Evolutionary conservation across 768 basidiomycete genomes (phyloP), one percentile per base, ranked within the genome.

Genomic region (Termitomyces sp.): DNA sequence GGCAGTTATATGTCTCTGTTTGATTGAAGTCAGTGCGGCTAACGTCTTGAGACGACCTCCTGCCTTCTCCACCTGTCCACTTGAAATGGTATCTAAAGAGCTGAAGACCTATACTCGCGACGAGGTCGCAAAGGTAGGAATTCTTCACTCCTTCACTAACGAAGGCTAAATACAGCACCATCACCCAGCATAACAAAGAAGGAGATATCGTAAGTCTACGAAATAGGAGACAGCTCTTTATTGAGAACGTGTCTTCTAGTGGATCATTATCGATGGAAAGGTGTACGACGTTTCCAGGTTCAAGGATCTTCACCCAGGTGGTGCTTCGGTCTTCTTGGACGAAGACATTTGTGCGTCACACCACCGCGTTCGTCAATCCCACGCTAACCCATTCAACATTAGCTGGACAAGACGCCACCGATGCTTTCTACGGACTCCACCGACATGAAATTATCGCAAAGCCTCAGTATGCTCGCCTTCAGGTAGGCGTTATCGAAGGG

Each of bases 341-440:
- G 75, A 78, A 1, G 91, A 92, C 61, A 82, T 95, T 48, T 88
- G 91, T 88, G 45, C 51, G 88, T 55, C 34, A 32, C 44, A 44
- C 32, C 16, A 39, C 34, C 45, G 43, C 37, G 14, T 50, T 33
- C 18, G 27, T n/a, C 3, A 32, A 47, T 43, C 24, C n/a, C 43
- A 54, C 36, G 50, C 50, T 57, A 22, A 53, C 26, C 18, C 39
- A 48, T 33, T 6, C 36, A 12, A 63, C 74, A 83, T 45, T 74
- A 88, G 93, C 90, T 48, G 94, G 93, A 3, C 81, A 91, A 72
- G 95, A 97, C 67, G 89, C 88, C 0, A 97, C 95, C 0, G 91
- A 94, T 49, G 83, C 84, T 10, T 98, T 98, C 76, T 98, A 90
- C 65, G 87, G 91, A 36, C 84, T 98, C 27, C 96, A 98, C 70